These are phyloP conservation scores for Cynanchum wilfordii DNA, from an alignment of 257 asterid species.

Conservation along the genomic window DNA sequence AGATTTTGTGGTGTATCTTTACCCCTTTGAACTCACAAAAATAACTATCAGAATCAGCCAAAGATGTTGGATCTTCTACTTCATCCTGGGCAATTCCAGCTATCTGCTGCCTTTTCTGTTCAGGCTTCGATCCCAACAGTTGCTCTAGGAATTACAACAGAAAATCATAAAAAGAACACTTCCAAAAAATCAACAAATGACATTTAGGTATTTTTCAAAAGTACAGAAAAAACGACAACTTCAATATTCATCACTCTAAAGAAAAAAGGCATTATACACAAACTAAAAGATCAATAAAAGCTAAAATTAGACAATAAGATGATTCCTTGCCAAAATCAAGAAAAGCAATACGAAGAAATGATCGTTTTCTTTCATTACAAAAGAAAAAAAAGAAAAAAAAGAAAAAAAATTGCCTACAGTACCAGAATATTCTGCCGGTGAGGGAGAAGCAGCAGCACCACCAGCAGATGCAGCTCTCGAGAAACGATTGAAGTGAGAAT, in stretches of 20 bases:
- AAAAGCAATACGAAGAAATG: neutral
- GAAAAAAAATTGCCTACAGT: neutral
- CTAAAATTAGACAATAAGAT: neutral
- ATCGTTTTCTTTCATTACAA: neutral
- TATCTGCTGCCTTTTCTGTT: conserved; percentile 32
- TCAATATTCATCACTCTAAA: neutral
- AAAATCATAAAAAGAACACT: neutral
- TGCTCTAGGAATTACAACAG: conserved; percentile 36
- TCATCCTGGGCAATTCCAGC: conserved; percentile 73
- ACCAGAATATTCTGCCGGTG: conserved; percentile 51
- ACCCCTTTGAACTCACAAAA: conserved; percentile 88
- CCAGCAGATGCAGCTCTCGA: conserved; percentile 47
- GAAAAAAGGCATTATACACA: neutral
- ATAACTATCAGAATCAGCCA: conserved; percentile 85
- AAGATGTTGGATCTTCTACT: conserved; percentile 51
- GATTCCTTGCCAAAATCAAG: neutral
- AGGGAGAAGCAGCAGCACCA: conserved; percentile 39
- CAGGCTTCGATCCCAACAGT: conserved; percentile 34
- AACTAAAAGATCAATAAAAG: neutral
- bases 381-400: no score
- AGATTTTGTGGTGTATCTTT: conserved; percentile 77
- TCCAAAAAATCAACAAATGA: neutral
- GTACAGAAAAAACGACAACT: neutral
- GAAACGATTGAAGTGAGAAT: conserved; percentile 14
- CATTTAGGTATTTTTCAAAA: neutral